Evolutionary conservation across 2,329 filamentous ascomycete genomes (phyloP).

Genomic region (Penicillium glabrum): DNA sequence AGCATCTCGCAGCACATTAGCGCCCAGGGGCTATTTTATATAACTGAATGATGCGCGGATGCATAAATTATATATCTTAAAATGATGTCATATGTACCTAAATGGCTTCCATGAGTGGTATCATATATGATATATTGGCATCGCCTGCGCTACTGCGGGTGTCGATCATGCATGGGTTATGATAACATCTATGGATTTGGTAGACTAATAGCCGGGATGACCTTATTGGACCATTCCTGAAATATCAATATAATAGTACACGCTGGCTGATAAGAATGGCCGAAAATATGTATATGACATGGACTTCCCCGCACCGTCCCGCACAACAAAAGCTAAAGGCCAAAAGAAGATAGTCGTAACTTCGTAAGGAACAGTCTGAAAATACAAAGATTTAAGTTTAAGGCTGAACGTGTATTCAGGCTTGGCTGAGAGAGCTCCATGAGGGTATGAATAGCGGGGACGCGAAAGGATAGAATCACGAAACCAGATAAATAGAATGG

Average conservation of each 20-base stretch:
- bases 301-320: neutral
- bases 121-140: no score
- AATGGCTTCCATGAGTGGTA: no score
- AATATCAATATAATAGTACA: neutral
- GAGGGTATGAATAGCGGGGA: constrained; percentile 4
- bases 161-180: no score
- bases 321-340: neutral
- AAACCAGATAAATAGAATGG: neutral
- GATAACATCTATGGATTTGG: no score
- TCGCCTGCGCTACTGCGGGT: no score
- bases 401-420: constrained; percentile 5
- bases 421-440: constrained; percentile 10
- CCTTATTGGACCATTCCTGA: neutral
- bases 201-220: no score
- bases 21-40: no score
- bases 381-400: neutral
- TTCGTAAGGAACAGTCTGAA: neutral
- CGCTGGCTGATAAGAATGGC: neutral
- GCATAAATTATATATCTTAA: no score
- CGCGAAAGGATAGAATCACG: neutral
- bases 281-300: neutral
- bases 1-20: neutral
- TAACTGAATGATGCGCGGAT: no score
- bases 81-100: no score
- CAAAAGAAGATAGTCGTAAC: neutral